phyloP scores from a whole-genome alignment of 2,329 filamentous ascomycete species.

The Talaromyces sp. region DNA sequence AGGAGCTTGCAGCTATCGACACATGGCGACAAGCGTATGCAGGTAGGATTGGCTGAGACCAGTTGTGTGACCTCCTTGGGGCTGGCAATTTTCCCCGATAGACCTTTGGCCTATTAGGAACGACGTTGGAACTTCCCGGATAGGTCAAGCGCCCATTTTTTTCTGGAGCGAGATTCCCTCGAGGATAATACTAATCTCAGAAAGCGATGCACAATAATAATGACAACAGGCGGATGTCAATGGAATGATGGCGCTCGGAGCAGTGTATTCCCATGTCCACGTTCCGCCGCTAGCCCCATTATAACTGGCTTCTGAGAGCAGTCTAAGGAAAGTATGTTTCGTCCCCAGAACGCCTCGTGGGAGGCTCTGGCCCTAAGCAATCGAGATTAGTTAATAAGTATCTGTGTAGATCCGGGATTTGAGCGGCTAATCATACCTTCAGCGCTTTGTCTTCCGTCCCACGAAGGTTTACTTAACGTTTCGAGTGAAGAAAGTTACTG shows the following conservation, averaged over 20 bases:
- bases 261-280: neutral
- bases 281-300: neutral
- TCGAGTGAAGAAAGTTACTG: neutral
- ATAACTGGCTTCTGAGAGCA: neutral
- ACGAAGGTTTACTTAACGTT: neutral
- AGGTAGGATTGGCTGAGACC: neutral
- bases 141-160: neutral
- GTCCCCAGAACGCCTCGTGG: neutral
- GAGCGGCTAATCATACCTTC: neutral
- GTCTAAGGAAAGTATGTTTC: neutral
- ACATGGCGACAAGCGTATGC: neutral
- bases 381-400: neutral
- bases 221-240: neutral
- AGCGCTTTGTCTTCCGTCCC: neutral
- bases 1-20: neutral
- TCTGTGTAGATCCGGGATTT: neutral
- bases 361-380: neutral
- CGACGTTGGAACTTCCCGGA: neutral
- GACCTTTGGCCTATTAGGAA: neutral
- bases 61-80: neutral
- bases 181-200: neutral
- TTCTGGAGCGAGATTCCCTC: neutral
- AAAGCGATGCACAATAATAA: neutral
- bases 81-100: slow-evolving; percentile 2
- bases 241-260: neutral